Conservation (phyloP, 2,329 filamentous ascomycete species). For the Pyrenochaeta sp. region DNA sequence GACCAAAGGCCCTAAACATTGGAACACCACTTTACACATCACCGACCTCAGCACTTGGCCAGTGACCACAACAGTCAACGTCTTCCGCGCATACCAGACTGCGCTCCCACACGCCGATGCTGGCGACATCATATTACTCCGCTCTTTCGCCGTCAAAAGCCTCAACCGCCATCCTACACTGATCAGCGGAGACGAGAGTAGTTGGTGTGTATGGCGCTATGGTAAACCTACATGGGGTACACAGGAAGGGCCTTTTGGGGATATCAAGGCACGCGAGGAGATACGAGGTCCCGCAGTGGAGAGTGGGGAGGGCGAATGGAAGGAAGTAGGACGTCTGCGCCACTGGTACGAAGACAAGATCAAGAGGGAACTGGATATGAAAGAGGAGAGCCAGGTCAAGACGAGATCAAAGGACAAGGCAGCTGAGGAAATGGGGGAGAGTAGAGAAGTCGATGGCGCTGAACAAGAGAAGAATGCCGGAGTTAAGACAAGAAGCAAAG, state of each 20-base stretch:
- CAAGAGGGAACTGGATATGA: slow-evolving; percentile 21
- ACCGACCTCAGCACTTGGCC: slow-evolving; percentile 49
- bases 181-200: slow-evolving; percentile 53
- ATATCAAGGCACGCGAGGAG: slow-evolving; percentile 50
- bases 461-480: not conserved
- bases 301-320: slow-evolving; percentile 55
- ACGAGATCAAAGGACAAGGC: slow-evolving; percentile 16
- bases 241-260: slow-evolving; percentile 37
- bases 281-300: slow-evolving; percentile 57
- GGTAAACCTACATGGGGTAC: slow-evolving; percentile 38
- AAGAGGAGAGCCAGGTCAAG: slow-evolving; percentile 18
- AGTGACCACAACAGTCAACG: slow-evolving; percentile 42
- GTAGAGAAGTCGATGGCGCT: not conserved
- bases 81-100: slow-evolving; percentile 55
- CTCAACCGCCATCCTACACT: slow-evolving; percentile 47
- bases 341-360: slow-evolving; percentile 48
- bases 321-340: slow-evolving; percentile 50
- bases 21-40: slow-evolving; percentile 53
- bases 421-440: not conserved
- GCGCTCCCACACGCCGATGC: slow-evolving; percentile 51
- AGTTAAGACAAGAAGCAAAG: not conserved
- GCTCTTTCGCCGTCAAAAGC: slow-evolving; percentile 54
- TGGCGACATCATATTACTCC: slow-evolving; percentile 57
- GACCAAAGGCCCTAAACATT: slow-evolving; percentile 54
- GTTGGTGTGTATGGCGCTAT: slow-evolving; percentile 59